These are phyloP conservation scores for Quercus tomentella DNA, from an alignment of 331 rosid species.

Conservation along the genomic window DNA sequence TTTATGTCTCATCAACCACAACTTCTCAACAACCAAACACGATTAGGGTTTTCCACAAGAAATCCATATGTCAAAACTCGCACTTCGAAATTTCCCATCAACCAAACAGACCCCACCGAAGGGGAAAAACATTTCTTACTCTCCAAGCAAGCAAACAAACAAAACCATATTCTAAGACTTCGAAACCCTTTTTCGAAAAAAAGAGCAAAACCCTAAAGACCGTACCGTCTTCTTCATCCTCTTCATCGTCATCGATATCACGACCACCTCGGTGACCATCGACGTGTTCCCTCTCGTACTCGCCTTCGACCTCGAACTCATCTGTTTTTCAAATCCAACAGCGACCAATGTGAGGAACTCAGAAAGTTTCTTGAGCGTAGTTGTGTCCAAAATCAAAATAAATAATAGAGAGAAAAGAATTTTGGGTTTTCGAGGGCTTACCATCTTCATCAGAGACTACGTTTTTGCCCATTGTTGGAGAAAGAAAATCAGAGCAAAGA, in stretches of 20 bases:
- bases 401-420: background rate
- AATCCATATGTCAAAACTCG: background rate
- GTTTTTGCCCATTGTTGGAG: slow-evolving; percentile 51
- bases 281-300: slow-evolving; percentile 67
- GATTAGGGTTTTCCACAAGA: background rate
- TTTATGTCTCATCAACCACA: background rate
- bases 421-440: slow-evolving; percentile 21
- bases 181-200: background rate
- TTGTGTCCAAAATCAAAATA: background rate
- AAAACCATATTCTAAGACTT: background rate
- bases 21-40: background rate
- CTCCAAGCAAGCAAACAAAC: background rate
- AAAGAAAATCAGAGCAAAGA: background rate
- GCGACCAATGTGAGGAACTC: slow-evolving; percentile 14
- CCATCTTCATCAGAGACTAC: slow-evolving; percentile 94
- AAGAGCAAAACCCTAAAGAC: background rate
- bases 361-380: background rate
- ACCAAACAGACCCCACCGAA: background rate
- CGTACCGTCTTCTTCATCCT: slow-evolving; percentile 90
- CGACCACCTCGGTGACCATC: slow-evolving; percentile 39
- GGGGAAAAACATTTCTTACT: background rate
- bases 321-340: slow-evolving; percentile 41
- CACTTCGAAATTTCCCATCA: background rate
- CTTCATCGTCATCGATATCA: slow-evolving; percentile 55
- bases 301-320: slow-evolving; percentile 70